Percentiles rank a stretch among this genome's conserved stretches.
Conservation (phyloP, 2,329 filamentous ascomycete species). For the Aspergillus amoenus region DNA sequence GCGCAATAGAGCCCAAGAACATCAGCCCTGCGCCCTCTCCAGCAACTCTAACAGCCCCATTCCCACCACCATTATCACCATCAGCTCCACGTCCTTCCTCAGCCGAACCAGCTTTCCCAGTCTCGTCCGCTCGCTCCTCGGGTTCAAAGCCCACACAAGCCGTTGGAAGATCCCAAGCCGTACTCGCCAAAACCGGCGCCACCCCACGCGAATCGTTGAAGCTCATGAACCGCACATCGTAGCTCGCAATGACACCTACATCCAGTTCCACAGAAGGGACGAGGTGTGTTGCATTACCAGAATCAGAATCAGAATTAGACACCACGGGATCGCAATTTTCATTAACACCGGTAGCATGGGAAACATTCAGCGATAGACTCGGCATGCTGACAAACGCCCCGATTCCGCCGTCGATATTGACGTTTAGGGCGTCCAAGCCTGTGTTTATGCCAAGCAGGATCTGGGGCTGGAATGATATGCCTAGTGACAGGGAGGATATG, state of each 20-base stretch:
- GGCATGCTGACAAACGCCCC: constrained; percentile 24
- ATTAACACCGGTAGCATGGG: constrained; percentile 18
- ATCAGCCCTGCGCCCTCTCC: neutral
- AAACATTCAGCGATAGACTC: constrained; percentile 20
- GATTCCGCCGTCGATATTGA: constrained; percentile 19
- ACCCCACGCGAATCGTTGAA: neutral
- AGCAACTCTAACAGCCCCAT: neutral
- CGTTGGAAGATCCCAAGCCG: constrained; percentile 16
- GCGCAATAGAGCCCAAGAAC: neutral
- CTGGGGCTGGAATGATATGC: neutral
- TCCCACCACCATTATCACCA: neutral
- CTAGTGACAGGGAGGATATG: neutral
- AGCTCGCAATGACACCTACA: constrained; percentile 17
- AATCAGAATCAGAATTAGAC: neutral
- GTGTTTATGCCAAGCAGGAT: neutral
- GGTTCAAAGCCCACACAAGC: constrained; percentile 21
- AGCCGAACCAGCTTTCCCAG: neutral
- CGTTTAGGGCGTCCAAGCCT: neutral
- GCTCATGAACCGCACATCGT: constrained; percentile 15
- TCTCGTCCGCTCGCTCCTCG: neutral
- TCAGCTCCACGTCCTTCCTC: neutral
- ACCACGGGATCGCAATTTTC: constrained; percentile 16
- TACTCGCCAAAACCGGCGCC: constrained; percentile 10
- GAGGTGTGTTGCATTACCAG: constrained; percentile 17
- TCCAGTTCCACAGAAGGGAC: constrained; percentile 20